Evolutionary conservation across 225 moss, liverwort and hornwort species (phyloP), one percentile per base, ranked within the genome.

Genomic region (Pseudisothecium myosuroides): DNA sequence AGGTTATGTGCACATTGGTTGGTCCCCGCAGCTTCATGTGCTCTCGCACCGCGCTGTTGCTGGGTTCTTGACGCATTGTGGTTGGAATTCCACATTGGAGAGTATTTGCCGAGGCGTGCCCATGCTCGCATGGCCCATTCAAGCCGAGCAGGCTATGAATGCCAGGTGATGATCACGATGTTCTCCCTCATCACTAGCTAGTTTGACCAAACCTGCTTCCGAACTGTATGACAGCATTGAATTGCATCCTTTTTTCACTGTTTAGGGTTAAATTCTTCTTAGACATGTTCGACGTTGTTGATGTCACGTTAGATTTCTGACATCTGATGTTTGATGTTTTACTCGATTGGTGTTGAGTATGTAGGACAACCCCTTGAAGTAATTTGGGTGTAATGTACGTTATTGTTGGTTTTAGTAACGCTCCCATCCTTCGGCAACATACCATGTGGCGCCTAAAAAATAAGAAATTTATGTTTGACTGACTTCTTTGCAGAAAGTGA

Each of bases 101-200:
- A 63, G 84, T 50, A 88, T 94, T 39, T 90, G 90, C 66, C 65
- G 84, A 50, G 92, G 93, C 20, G 79, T 93, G 82, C 92, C 94
- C 2, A 89, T 94, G 79, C 91, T 94, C 39, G 24, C 91, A 36
- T 94, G 94, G 94, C 94, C 94, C 11, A 73, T 90, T 47, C 92
- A 89, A 84, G 94, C 93, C 7, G 94, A 94, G 88, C 93, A 94
- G 69, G 93, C 92, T 13, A 93, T 94, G 93, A 94, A 94, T 77
- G 85, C 87, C 85, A 93, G 92, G 94, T 94, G 67, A 84, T 32
- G 11, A 64, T 60, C 15, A 5, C 37, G 52, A 50, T 15, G 24
- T 86, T 85, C 81, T 75, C 85, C 39, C 41, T 47, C 27, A 11
- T 26, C 12, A 20, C 75, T 47, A 11, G 18, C 37, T 19, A 4